Percentiles rank a stretch among this genome's conserved stretches.
These are phyloP conservation scores for Xylariaceae sp. DNA, from an alignment of 2,329 filamentous ascomycete species.

Conservation along the genomic window DNA sequence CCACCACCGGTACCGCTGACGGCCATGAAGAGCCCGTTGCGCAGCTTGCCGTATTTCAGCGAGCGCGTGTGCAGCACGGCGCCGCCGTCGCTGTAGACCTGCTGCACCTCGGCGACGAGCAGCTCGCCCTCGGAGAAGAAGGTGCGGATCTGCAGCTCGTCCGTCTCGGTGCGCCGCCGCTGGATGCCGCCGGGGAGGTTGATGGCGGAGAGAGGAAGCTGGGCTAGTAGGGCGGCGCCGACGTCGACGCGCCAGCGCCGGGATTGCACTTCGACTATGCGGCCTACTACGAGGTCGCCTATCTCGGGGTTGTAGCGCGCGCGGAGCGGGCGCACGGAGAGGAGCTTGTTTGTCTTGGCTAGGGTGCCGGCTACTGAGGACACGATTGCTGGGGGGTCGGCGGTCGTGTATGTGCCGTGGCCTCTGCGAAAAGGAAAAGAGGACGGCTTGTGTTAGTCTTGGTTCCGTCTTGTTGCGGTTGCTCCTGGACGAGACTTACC, in stretches of 20 bases:
- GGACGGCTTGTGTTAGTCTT: not conserved
- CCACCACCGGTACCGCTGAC: conserved; percentile 81
- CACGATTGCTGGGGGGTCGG: conserved; percentile 64
- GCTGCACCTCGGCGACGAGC: conserved; percentile 91
- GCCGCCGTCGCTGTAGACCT: conserved; percentile 77
- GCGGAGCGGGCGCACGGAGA: conserved; percentile 84
- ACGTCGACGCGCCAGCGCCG: conserved; percentile 95
- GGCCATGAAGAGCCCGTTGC: conserved; percentile 85
- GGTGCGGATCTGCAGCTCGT: conserved; percentile 94
- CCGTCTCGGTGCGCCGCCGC: conserved; percentile 85
- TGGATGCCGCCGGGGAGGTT: conserved; percentile 93
- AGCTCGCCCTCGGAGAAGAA: conserved; percentile 96
- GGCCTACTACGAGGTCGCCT: conserved; percentile 88
- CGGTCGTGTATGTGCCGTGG: conserved; percentile 80
- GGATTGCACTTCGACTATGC: conserved; percentile 91
- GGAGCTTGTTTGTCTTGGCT: conserved; percentile 91
- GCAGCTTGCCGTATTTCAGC: conserved; percentile 89
- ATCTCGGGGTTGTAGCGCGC: conserved; percentile 95
- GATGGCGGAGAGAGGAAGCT: conserved; percentile 81
- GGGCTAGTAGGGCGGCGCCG: conserved; percentile 77
- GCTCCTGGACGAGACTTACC: conserved; percentile 40
- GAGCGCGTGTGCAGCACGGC: conserved; percentile 86
- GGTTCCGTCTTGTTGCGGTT: not conserved
- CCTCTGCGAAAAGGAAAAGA: conserved; percentile 56
- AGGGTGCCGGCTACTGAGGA: conserved; percentile 89